Conservation (phyloP, 2,329 filamentous ascomycete genomes). For the Elsinoe necatrix region DNA sequence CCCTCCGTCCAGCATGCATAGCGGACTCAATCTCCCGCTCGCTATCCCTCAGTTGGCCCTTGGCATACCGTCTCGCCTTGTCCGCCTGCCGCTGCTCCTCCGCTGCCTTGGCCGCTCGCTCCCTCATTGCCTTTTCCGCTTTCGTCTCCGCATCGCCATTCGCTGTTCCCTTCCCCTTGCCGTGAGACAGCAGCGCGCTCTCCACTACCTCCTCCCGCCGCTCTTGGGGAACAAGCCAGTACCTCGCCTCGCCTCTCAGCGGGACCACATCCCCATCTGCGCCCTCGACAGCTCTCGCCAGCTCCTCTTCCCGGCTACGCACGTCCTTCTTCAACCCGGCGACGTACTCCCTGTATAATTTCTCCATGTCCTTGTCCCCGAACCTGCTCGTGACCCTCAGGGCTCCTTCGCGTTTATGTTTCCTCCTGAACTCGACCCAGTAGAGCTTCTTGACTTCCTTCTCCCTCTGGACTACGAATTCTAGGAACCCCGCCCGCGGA, state of each 20-base stretch:
- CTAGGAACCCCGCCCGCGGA: slow-evolving; percentile 72
- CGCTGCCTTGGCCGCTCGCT: slow-evolving; percentile 43
- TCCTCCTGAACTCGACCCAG: slow-evolving; percentile 94
- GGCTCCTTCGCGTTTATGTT: slow-evolving; percentile 69
- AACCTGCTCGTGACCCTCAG: slow-evolving; percentile 60
- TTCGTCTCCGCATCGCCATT: slow-evolving; percentile 23
- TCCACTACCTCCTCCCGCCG: slow-evolving; percentile 22
- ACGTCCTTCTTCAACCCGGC: slow-evolving; percentile 52
- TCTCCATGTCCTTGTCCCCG: slow-evolving; percentile 63
- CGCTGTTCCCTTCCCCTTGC: slow-evolving; percentile 32
- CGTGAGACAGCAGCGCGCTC: slow-evolving; percentile 20
- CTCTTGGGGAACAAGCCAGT: slow-evolving; percentile 23
- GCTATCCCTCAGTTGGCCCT: slow-evolving; percentile 54
- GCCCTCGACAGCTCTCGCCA: slow-evolving; percentile 24
- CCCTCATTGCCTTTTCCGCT: slow-evolving; percentile 59
- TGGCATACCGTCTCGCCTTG: slow-evolving; percentile 21
- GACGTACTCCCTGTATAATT: slow-evolving; percentile 67
- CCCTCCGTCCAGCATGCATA: slow-evolving; percentile 37
- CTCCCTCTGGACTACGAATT: slow-evolving; percentile 67
- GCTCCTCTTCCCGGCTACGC: slow-evolving; percentile 37
- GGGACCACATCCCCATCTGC: slow-evolving; percentile 45
- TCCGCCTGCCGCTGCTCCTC: slow-evolving; percentile 22
- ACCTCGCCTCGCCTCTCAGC: neutral
- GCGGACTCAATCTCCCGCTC: slow-evolving; percentile 60
- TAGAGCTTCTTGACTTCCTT: slow-evolving; percentile 86